Conservation (phyloP, 2,329 filamentous ascomycete genomes). For the Apiospora hydei region DNA sequence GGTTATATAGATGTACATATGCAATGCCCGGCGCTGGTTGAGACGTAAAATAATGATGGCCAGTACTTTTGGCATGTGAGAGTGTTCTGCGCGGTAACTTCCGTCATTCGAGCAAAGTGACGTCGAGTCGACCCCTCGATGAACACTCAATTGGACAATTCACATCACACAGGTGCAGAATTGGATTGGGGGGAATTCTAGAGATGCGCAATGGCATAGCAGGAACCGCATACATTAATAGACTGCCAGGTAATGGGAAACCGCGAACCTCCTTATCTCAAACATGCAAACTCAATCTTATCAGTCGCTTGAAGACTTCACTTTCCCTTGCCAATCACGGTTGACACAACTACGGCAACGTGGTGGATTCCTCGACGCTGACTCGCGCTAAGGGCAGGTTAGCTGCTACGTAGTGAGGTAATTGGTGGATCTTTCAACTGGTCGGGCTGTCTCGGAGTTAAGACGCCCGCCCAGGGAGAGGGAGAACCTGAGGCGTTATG, state of each 20-base stretch:
- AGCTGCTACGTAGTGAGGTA: slow-evolving; percentile 19
- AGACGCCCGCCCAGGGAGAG: neutral
- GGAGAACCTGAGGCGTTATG: neutral
- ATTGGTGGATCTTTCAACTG: slow-evolving; percentile 3
- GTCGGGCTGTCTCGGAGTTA: slow-evolving; percentile 22
- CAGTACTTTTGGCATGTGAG: neutral
- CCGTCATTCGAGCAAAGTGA: neutral
- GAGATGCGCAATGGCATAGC: neutral
- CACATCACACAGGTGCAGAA: no score
- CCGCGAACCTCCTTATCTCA: neutral
- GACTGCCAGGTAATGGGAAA: neutral
- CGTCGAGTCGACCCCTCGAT: neutral
- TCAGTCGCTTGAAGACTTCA: neutral
- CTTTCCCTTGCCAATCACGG: neutral
- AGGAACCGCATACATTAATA: neutral
- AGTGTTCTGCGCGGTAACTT: neutral
- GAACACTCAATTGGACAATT: neutral
- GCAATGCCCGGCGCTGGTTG: neutral
- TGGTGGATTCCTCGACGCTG: slow-evolving; percentile 10
- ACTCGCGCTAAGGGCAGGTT: slow-evolving; percentile 6
- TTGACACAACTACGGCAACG: neutral
- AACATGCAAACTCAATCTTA: neutral
- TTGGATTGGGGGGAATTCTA: neutral
- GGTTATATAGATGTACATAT: neutral
- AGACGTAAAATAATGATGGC: neutral